A percentile compares a stretch with the other conserved stretches of the same genome.
phyloP scores from a whole-genome alignment of 225 moss, liverwort and hornwort species.

The Marchantia polymorpha region DNA sequence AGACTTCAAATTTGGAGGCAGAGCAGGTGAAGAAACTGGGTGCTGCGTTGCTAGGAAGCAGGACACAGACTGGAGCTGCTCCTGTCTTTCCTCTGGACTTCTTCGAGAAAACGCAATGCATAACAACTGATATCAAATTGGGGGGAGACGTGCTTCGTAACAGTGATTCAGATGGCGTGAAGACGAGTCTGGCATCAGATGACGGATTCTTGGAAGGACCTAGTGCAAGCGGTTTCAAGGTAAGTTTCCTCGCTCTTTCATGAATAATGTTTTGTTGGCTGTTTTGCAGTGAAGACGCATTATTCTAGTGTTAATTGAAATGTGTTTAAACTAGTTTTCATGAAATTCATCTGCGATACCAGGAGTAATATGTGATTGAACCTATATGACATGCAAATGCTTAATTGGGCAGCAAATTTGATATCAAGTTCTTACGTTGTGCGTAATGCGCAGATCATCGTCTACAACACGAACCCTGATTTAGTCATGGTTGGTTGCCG shows the following conservation, averaged over 20 bases:
- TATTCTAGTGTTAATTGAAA: neutral
- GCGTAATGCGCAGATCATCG: conserved; percentile 60
- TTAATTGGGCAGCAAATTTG: too few species aligned
- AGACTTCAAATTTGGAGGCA: conserved; percentile 70
- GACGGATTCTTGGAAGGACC: conserved; percentile 95
- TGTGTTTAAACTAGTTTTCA: neutral
- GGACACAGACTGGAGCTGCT: conserved; percentile 70
- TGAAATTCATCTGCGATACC: neutral
- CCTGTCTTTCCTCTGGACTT: conserved; percentile 95
- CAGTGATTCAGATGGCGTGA: conserved; percentile 91
- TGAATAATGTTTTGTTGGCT: neutral
- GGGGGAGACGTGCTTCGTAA: conserved; percentile 95
- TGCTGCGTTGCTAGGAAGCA: conserved; percentile 78
- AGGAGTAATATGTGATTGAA: too few species aligned
- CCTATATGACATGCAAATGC: too few species aligned
- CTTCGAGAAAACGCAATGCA: conserved; percentile 95
- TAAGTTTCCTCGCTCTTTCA: conserved; percentile 23
- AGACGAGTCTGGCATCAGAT: conserved; percentile 72
- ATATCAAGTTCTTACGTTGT: neutral
- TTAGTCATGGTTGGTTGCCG: conserved; percentile 98
- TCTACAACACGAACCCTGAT: conserved; percentile 87
- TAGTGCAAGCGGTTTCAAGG: conserved; percentile 87
- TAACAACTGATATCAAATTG: conserved; percentile 87
- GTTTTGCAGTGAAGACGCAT: neutral
- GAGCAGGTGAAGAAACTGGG: conserved; percentile 98